Conservation (phyloP, 805 yeast species). For the Candida broadrunensis region DNA sequence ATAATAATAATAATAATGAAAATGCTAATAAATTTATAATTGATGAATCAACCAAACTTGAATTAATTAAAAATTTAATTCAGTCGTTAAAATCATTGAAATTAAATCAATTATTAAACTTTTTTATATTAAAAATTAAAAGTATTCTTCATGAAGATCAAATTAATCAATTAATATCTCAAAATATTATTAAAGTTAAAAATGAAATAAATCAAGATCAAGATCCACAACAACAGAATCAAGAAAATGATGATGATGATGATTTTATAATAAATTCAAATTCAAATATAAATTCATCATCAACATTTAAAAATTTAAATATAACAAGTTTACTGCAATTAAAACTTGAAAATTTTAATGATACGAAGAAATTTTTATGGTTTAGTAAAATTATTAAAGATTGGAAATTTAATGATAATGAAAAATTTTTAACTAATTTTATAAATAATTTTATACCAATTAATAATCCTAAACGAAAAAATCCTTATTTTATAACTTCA, state of each 20-base stretch:
- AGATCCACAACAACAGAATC: too few species aligned
- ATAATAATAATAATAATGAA: too few species aligned
- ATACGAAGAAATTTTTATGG: slow-evolving; percentile 27
- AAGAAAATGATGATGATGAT: neutral
- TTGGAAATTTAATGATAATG: slow-evolving; percentile 18
- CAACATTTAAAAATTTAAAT: neutral
- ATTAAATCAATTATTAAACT: neutral
- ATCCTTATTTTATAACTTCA: slow-evolving; percentile 9
- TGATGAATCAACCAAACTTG: neutral
- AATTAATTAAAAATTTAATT: neutral
- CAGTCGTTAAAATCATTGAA: neutral
- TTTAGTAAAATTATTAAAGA: slow-evolving; percentile 18
- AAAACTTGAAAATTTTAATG: slow-evolving; percentile 3
- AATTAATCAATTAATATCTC: neutral
- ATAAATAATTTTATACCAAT: slow-evolving; percentile 7
- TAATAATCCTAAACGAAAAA: slow-evolving; percentile 6
- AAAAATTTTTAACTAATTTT: slow-evolving; percentile 10
- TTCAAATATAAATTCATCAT: neutral
- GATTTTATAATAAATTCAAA: neutral
- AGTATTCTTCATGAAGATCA: neutral
- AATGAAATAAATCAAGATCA: neutral
- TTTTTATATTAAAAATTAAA: neutral
- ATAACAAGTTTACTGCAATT: slow-evolving; percentile 2
- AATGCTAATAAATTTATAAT: neutral
- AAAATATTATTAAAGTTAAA: neutral